Conservation (phyloP, 2,329 filamentous ascomycete species). For the Trichoderma sp. region DNA sequence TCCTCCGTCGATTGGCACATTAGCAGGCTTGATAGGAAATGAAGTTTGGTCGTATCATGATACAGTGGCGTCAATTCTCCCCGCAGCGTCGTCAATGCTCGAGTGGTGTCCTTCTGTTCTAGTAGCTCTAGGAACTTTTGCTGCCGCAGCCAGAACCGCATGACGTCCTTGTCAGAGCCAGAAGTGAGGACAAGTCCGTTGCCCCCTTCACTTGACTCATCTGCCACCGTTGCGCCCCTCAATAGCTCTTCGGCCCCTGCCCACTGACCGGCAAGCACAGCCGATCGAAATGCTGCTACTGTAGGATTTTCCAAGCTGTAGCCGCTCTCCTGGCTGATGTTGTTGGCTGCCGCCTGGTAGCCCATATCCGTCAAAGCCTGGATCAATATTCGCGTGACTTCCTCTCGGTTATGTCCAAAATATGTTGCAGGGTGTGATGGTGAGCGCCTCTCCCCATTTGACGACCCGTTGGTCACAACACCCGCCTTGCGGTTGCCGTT, state of each 20-base stretch:
- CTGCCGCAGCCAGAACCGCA: slow-evolving; percentile 85
- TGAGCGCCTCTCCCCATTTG: slow-evolving; percentile 31
- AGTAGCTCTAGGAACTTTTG: slow-evolving; percentile 94
- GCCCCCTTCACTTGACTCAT: slow-evolving; percentile 33
- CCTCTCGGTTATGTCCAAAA: slow-evolving; percentile 84
- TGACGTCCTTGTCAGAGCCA: slow-evolving; percentile 70
- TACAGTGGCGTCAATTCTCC: slow-evolving; percentile 84
- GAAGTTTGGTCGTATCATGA: slow-evolving; percentile 71
- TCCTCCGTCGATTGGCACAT: slow-evolving; percentile 83
- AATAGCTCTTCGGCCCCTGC: slow-evolving; percentile 78
- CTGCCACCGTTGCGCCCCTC: slow-evolving; percentile 49
- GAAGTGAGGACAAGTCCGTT: slow-evolving; percentile 71
- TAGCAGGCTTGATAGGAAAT: slow-evolving; percentile 81
- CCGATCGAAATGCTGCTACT: slow-evolving; percentile 79
- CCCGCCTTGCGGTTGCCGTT: slow-evolving; percentile 49
- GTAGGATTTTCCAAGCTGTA: slow-evolving; percentile 81
- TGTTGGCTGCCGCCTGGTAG: slow-evolving; percentile 72
- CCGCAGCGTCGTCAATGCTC: slow-evolving; percentile 78
- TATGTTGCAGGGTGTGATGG: slow-evolving; percentile 46
- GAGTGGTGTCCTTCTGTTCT: slow-evolving; percentile 68
- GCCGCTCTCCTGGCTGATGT: slow-evolving; percentile 76
- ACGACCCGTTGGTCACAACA: slow-evolving; percentile 54
- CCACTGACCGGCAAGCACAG: slow-evolving; percentile 81
- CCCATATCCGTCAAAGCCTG: slow-evolving; percentile 88
- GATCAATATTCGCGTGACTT: slow-evolving; percentile 88